Percentiles rank a stretch among this genome's conserved stretches.
Conservation (phyloP, 768 basidiomycete species). For the Psilocybe tampanensis region DNA sequence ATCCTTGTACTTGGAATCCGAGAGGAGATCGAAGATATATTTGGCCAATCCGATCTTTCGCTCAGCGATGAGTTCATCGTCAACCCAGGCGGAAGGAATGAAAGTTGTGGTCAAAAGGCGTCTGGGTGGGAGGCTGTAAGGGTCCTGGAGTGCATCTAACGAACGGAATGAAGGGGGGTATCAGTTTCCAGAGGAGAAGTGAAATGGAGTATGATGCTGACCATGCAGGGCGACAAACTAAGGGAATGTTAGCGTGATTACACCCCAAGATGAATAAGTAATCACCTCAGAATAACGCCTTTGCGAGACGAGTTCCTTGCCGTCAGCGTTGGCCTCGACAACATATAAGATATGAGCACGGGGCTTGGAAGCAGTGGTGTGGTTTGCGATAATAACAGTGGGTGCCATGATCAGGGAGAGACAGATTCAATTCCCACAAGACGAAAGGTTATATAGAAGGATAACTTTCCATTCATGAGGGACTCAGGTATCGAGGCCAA, state of each 20-base stretch:
- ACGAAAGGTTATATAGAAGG: constrained; percentile 8
- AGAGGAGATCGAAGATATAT: constrained; percentile 43
- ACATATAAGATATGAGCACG: constrained; percentile 50
- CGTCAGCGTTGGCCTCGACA: constrained; percentile 37
- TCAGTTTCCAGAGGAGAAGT: neutral
- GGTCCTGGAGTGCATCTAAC: constrained; percentile 37
- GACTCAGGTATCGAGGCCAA: constrained; percentile 1
- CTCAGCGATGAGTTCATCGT: constrained; percentile 52
- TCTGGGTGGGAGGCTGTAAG: constrained; percentile 50
- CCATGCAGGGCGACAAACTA: constrained; percentile 42
- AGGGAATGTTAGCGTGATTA: neutral
- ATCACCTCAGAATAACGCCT: constrained; percentile 50
- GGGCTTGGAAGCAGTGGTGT: constrained; percentile 49
- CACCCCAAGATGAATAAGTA: neutral
- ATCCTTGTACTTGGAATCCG: constrained; percentile 36
- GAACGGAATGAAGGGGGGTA: neutral
- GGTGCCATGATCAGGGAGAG: constrained; percentile 14
- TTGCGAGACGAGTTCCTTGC: constrained; percentile 30
- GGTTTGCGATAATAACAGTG: constrained; percentile 23
- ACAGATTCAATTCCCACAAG: neutral
- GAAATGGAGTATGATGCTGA: neutral
- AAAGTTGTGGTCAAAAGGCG: constrained; percentile 50
- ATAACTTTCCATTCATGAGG: constrained; percentile 17
- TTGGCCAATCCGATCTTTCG: constrained; percentile 48
- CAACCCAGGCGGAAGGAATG: constrained; percentile 53